These are phyloP conservation scores for Byssoonygena ceratinophila DNA, from an alignment of 2,329 filamentous ascomycete genomes.

Conservation along the genomic window DNA sequence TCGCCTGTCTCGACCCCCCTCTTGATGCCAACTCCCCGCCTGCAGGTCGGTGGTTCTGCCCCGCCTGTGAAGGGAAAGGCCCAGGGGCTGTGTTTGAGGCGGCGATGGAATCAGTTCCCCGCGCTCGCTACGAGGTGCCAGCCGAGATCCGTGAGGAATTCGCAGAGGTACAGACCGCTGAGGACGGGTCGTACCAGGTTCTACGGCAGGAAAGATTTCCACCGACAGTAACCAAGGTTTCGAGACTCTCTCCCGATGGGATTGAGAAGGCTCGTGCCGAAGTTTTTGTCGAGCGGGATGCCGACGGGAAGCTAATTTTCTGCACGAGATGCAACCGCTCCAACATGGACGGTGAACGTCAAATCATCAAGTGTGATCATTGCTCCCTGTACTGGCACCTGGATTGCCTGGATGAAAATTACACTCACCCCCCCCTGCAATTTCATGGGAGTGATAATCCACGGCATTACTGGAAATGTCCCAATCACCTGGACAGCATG, in stretches of 20 bases:
- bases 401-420: constrained; percentile 78
- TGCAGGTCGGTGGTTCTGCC: constrained; percentile 74
- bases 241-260: constrained; percentile 16
- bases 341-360: constrained; percentile 43
- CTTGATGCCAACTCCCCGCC: constrained; percentile 53
- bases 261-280: constrained; percentile 38
- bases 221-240: neutral
- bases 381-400: constrained; percentile 81
- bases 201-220: constrained; percentile 13
- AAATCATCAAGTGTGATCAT: constrained; percentile 76
- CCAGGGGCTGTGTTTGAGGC: constrained; percentile 55
- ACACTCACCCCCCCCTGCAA: constrained; percentile 62
- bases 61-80: constrained; percentile 46
- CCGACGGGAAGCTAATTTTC: constrained; percentile 62
- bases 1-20: constrained; percentile 75
- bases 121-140: constrained; percentile 63
- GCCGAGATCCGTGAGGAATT: constrained; percentile 62
- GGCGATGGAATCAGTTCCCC: constrained; percentile 56
- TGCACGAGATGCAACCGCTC: constrained; percentile 64
- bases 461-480: constrained; percentile 72
- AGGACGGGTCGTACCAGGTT: constrained; percentile 60
- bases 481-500: constrained; percentile 71
- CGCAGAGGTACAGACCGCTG: constrained; percentile 64
- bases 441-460: constrained; percentile 41
- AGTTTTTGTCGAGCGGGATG: constrained; percentile 41